Percentiles rank a stretch among this genome's conserved stretches.
These are phyloP conservation scores for Leptomonas pyrrhocoris DNA, from an alignment of 208 protist species.

Conservation along the genomic window DNA sequence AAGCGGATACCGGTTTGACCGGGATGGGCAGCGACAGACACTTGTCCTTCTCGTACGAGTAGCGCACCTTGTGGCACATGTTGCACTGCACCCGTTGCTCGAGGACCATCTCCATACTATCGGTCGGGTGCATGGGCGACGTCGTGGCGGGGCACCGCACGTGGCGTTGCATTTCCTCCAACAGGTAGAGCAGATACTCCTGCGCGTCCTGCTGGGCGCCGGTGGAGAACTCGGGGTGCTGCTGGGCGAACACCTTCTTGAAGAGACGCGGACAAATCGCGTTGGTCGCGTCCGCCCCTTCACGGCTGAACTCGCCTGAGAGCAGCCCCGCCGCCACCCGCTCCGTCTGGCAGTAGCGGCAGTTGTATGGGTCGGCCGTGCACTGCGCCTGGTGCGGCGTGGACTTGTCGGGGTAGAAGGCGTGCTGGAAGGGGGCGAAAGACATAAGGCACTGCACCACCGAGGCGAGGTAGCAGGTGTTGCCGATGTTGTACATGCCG, in stretches of 20 bases:
- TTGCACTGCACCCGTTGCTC: constrained; percentile 92
- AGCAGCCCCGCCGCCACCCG: constrained; percentile 93
- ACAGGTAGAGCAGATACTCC: constrained; percentile 95
- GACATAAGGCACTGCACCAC: constrained; percentile 95
- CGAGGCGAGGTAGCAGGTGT: constrained; percentile 97
- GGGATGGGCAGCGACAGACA: constrained; percentile 91
- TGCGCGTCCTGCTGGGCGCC: constrained; percentile 96
- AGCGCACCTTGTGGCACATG: constrained; percentile 85
- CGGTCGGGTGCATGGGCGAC: constrained; percentile 38
- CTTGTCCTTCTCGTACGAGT: constrained; percentile 82
- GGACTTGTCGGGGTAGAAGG: constrained; percentile 61
- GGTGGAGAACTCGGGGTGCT: constrained; percentile 96
- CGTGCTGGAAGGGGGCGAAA: constrained; percentile 72
- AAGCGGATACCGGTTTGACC: constrained; percentile 46
- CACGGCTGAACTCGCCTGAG: constrained; percentile 91
- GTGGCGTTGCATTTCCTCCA: constrained; percentile 82
- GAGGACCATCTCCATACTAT: constrained; percentile 78
- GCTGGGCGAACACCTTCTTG: constrained; percentile 93
- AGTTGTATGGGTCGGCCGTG: constrained; percentile 64
- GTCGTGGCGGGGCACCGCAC: constrained; percentile 33
- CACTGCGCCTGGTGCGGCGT: constrained; percentile 61
- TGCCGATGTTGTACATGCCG: constrained; percentile 97
- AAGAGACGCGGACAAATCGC: constrained; percentile 93
- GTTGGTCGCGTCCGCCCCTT: constrained; percentile 46
- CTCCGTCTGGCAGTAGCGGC: constrained; percentile 87